Evolutionary conservation across 257 asterid genomes (phyloP), one percentile per base, ranked within the genome.

Genomic region (Plantago major): DNA sequence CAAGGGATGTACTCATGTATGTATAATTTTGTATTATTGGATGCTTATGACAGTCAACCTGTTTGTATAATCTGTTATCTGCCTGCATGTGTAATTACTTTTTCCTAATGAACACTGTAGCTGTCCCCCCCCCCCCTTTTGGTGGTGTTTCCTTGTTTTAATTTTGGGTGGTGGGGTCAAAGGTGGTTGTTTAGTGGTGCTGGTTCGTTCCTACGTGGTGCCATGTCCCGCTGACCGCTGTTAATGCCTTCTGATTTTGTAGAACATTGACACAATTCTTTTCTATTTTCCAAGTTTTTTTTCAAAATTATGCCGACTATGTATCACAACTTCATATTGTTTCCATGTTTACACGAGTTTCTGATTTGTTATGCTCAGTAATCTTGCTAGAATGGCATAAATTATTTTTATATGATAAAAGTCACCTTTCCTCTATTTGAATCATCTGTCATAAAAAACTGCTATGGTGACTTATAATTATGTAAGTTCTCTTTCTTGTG

Each of bases 1-100:
- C 63, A 92, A 92, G 79, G 97, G 97, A 58, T 86, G 95, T 85
- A 79, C 79, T 58, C 71, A 84, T 77, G 99, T 92, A 80, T 64
- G 97, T 73, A 60, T 58, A 52, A 45, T 50, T 55, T 65, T 55
- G 19, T n/a, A n/a, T n/a, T n/a, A n/a, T n/a, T 37, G 47, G 68
- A 62, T 71, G 56, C 43, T 33, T 69, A 13, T 66, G 55, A 18
- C 33, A 59, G 22, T 62, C 19, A 33, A 33, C 40, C 10, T 46
- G 18, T 38, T 43, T 10, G 49, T 30, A 46, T 51, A 38, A 37
- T 17, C 16, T 65, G 42, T 16, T 42, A 70, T 48, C 66, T 22
- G 66, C 54, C 60, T 9, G 48, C 58, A 58, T 59, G 60, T 67
- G 49, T 48, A 30, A 47, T 67, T 28, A 46, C 65, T 71, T 7